Evolutionary conservation across 306 rosid species (phyloP), one percentile per base, ranked within the genome.

Genomic region (Betula pendula): DNA sequence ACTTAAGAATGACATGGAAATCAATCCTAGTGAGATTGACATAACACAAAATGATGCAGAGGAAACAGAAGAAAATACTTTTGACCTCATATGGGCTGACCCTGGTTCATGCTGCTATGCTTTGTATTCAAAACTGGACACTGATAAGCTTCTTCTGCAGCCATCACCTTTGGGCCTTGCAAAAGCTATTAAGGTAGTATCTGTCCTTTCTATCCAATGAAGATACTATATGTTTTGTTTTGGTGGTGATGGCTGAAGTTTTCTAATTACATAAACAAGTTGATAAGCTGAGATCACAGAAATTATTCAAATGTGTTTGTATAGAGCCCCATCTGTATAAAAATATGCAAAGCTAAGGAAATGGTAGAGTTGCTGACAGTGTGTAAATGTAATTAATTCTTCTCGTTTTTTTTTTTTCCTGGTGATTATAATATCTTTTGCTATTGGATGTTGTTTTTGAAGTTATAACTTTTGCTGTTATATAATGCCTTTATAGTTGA

Each of bases 81-180:
- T 76, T 31, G 83, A 84, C 68, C 85, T 87, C 74, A 70, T 91
- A 81, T 96, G 99, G 99, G 96, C 85, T 60, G 99, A 92, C 81
- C 92, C 99, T 35, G 88, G 87, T 77, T 80, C 94, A 76, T 96
- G 99, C 86, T 91, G 98, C 82, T 92, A 87, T 77, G 91, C 90
- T 40, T 75, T 96, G 80, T 92, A 92, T 80, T 85, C 94, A 72
- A 91, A 88, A 85, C 83, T 92, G 84, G 87, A 83, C 70, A 70
- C 88, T 71, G 92, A 85, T 38, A 74, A 81, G 75, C 94, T 91
- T 81, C 85, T 85, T 49, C 74, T 89, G 83, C 92, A 87, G 81
- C 98, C 79, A 58, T 96, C 99, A n/a, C 99, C 99, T 79, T 81
- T 96, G 93, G 98, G 98, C 77, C 97, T 96, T 80, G 92, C 96